Evolutionary conservation across 352 stramenopile species (phyloP), one percentile per base, ranked within the genome.

Genomic region (Globisporangium carolinianum): DNA sequence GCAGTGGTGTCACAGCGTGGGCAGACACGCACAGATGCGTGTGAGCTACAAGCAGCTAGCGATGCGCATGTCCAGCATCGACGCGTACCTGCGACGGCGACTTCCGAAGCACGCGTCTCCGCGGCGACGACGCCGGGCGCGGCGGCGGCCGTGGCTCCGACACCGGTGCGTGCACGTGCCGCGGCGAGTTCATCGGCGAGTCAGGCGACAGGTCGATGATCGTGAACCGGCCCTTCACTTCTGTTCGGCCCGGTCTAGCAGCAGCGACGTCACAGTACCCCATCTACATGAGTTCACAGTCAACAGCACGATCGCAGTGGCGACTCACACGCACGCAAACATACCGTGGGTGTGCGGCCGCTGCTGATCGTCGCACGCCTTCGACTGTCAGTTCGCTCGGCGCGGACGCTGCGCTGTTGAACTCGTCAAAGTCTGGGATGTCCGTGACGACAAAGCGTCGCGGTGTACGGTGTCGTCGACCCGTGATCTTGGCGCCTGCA

Each of bases 141-240:
- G 60, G 66, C 41, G 72, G 60, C 47, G 55, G 5, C n/a, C 7
- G 14, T 47, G 52, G 6, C 53, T 62, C 45, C 60, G 61, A 46
- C 41, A 46, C 41, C 15, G 41, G 41, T 46, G 41, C 41, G 41
- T 46, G 15, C 41, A n/a, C 36, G 43, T 37, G 35, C 14, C 49
- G 60, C 1, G 68, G 53, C 32, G 65, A 65, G 38, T 60, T 43
- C 48, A 71, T 58, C 5, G 75, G 67, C 5, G 76, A 86, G 51
- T 88, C 79, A 0, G 82, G 77, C 8, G 82, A 89, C 62, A 89
- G 48, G 57, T 91, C 82, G 14, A 84, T 91, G 69, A 91, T 91
- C 17, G 79, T 91, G 50, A 91, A 91, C n/a, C 82, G 69, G 15
- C 82, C 82, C 64, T 72, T 78, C 14, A 89, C 67, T 56, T 87